phyloP scores from a whole-genome alignment of 2,329 filamentous ascomycete genomes.

The Dactylellina parvicollis region DNA sequence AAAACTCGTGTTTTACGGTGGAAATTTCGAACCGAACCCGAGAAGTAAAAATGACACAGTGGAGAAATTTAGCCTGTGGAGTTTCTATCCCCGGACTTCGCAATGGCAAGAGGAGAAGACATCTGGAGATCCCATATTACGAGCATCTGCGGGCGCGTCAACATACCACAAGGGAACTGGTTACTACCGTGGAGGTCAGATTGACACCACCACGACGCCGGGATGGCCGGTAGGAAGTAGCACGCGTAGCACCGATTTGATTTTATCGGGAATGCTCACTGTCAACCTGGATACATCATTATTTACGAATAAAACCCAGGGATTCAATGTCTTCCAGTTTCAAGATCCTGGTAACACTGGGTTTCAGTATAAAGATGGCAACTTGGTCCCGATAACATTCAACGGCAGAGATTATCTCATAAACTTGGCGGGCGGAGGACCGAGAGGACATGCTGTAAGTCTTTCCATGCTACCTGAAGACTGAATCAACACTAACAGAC shows the following conservation, averaged over 20 bases:
- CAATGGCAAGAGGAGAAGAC: slow-evolving; percentile 16
- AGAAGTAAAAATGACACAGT: background rate
- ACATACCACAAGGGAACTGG: slow-evolving; percentile 27
- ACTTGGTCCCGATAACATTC: slow-evolving; percentile 29
- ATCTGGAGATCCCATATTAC: background rate
- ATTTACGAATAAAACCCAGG: slow-evolving; percentile 23
- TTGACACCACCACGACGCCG: slow-evolving; percentile 21
- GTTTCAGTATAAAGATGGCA: slow-evolving; percentile 24
- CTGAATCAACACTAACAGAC: no score
- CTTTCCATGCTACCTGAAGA: no score
- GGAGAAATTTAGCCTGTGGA: slow-evolving; percentile 28
- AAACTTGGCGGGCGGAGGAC: slow-evolving; percentile 26
- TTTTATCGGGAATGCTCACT: slow-evolving; percentile 42
- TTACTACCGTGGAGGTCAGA: slow-evolving; percentile 41
- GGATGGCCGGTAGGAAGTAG: slow-evolving; percentile 13
- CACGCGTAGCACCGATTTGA: background rate
- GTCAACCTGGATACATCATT: slow-evolving; percentile 8
- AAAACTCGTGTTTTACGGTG: slow-evolving; percentile 37
- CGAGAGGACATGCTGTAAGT: slow-evolving; percentile 22
- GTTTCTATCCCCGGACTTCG: background rate
- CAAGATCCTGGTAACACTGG: slow-evolving; percentile 1
- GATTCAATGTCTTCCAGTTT: slow-evolving; percentile 13
- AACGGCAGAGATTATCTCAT: slow-evolving; percentile 25
- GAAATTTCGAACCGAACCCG: background rate
- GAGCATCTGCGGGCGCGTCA: slow-evolving; percentile 21